Conservation (phyloP, 139 green algal genomes). For the Closterium sp. region DNA sequence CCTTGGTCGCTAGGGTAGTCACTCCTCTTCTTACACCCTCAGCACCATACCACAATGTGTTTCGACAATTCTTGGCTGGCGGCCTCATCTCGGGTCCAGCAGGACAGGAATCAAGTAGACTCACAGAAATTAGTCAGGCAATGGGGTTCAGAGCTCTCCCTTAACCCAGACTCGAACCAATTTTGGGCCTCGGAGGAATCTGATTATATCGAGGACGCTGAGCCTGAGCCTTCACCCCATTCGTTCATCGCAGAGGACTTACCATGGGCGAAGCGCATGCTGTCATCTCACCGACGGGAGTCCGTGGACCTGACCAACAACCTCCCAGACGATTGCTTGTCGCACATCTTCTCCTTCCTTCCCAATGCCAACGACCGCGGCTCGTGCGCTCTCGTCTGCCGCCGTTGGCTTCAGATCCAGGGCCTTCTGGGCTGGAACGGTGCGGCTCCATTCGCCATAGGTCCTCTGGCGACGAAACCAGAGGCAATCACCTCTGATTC, state of each 20-base stretch:
- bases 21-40: not conserved
- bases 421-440: not conserved
- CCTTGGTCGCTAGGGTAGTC: not conserved
- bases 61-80: not conserved
- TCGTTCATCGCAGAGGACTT: not conserved
- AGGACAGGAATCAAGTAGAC: not conserved
- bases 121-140: not conserved
- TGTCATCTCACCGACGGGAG: not conserved
- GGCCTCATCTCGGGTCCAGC: not conserved
- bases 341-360: slow-evolving; percentile 1
- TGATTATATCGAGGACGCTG: not conserved
- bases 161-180: not conserved
- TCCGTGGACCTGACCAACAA: not conserved
- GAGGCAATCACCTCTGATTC: not conserved
- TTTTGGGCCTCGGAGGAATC: not conserved
- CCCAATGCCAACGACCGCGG: not conserved
- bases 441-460: not conserved
- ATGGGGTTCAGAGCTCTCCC: not conserved
- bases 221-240: not conserved
- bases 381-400: slow-evolving; percentile 4
- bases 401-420: not conserved
- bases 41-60: not conserved
- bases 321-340: not conserved
- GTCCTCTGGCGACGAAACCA: not conserved
- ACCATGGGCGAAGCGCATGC: not conserved